A percentile compares a stretch with the other conserved stretches of the same genome.
Conservation (phyloP, 192 early-diverging fungal genomes). For the Mycoemilia scoparia region DNA sequence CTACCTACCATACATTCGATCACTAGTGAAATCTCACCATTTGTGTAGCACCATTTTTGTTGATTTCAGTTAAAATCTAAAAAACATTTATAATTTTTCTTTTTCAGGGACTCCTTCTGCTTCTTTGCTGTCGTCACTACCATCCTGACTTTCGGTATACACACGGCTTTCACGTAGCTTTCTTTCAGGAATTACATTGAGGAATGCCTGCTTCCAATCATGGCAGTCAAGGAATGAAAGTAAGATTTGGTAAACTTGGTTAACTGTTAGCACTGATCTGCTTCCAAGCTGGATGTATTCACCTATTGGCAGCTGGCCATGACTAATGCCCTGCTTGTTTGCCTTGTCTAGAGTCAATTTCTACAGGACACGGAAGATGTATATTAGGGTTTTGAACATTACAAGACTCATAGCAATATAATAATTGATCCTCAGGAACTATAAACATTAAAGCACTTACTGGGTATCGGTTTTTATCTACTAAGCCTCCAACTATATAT, state of each 20-base stretch:
- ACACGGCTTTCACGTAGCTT: no score
- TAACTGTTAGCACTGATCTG: conserved; percentile 78
- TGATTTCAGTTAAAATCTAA: no score
- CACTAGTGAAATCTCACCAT: no score
- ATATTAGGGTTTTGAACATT: conserved; percentile 1
- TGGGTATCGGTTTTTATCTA: conserved; percentile 86
- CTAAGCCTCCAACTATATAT: conserved; percentile 88
- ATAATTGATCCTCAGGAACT: background rate
- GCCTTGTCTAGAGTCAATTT: conserved; percentile 67
- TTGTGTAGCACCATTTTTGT: no score
- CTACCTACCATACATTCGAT: no score
- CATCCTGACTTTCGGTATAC: no score
- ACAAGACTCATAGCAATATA: background rate
- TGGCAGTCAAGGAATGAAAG: conserved; percentile 48
- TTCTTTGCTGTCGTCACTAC: no score
- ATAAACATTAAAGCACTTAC: no score
- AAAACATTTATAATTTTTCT: no score
- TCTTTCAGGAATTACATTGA: conserved; percentile 79
- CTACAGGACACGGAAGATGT: background rate
- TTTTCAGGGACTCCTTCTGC: no score
- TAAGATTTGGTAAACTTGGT: conserved; percentile 91
- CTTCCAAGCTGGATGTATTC: conserved; percentile 63
- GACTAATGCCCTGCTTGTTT: conserved; percentile 43
- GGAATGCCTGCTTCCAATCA: conserved; percentile 76
- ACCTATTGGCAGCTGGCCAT: conserved; percentile 71